Conservation (phyloP, 805 yeast species). For the Priceomyces melissophilus region DNA sequence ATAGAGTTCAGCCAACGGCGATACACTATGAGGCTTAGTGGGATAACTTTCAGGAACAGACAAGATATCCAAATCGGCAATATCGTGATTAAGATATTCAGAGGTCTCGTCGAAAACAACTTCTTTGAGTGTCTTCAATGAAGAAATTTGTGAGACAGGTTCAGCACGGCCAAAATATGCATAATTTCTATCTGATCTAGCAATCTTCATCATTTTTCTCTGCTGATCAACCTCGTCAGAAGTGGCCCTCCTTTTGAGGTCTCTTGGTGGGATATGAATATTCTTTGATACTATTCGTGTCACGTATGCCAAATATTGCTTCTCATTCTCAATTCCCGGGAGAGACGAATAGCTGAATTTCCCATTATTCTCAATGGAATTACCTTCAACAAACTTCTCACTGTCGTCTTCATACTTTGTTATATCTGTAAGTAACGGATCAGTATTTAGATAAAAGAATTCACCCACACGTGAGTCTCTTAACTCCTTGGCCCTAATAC, state of each 20-base stretch:
- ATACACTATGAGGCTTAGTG: constrained; percentile 34
- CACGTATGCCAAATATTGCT: constrained; percentile 2
- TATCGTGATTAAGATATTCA: constrained; percentile 19
- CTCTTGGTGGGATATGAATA: constrained; percentile 3
- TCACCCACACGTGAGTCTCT: constrained; percentile 15
- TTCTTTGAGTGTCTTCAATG: constrained; percentile 11
- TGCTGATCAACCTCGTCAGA: constrained; percentile 1
- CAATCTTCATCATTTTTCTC: background rate
- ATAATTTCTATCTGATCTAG: background rate
- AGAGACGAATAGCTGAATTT: constrained; percentile 13
- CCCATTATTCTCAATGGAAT: constrained; percentile 16
- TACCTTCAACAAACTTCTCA: constrained; percentile 5
- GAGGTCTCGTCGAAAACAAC: constrained; percentile 18
- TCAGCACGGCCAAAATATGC: background rate
- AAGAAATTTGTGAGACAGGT: constrained; percentile 5
- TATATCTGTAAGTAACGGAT: constrained; percentile 13
- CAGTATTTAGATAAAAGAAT: constrained; percentile 13
- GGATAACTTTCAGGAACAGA: constrained; percentile 43
- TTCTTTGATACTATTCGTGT: constrained; percentile 3
- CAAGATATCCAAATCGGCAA: constrained; percentile 34
- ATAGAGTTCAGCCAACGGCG: constrained; percentile 79
- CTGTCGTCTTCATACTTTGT: background rate
- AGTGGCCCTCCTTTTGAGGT: constrained; percentile 1
- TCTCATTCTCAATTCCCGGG: constrained; percentile 6
- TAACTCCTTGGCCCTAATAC: constrained; percentile 5